These are phyloP conservation scores for Cymbidium sinense DNA, from an alignment of 106 monocot species.

Conservation along the genomic window DNA sequence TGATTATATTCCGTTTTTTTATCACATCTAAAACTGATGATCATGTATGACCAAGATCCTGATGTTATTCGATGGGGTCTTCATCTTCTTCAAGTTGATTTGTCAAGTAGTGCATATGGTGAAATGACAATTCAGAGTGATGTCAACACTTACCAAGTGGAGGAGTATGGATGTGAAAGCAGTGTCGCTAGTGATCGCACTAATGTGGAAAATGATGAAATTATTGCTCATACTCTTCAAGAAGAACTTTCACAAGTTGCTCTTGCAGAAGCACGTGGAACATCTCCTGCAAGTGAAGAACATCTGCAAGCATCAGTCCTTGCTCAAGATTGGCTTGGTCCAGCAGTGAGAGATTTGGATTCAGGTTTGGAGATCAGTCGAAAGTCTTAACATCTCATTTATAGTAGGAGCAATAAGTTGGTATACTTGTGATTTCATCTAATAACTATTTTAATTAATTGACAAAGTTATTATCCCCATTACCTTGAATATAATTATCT, in stretches of 20 bases:
- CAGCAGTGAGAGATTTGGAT: constrained; percentile 11
- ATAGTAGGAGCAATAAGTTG: not conserved
- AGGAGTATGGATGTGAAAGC: constrained; percentile 16
- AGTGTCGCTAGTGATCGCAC: constrained; percentile 11
- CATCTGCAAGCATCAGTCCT: constrained; percentile 49
- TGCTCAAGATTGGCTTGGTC: constrained; percentile 48
- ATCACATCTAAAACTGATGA: constrained; percentile 21
- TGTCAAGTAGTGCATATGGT: constrained; percentile 13
- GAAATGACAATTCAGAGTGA: constrained; percentile 13
- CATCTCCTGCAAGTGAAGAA: constrained; percentile 34
- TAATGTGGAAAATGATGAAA: constrained; percentile 66
- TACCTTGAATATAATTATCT: not conserved
- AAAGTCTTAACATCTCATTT: not conserved
- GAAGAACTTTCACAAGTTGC: constrained; percentile 66
- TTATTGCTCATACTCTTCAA: constrained; percentile 70
- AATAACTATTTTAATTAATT: not conserved
- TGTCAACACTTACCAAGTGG: constrained; percentile 15
- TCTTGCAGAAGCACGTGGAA: constrained; percentile 46
- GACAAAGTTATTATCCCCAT: not conserved
- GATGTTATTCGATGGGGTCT: constrained; percentile 85
- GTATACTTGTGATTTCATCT: not conserved
- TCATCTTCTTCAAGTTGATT: constrained; percentile 52
- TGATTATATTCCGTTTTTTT: not conserved
- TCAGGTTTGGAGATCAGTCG: constrained; percentile 27
- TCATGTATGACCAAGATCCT: constrained; percentile 67